Conservation (phyloP, 257 asterid genomes). For the Ilex asprella region DNA sequence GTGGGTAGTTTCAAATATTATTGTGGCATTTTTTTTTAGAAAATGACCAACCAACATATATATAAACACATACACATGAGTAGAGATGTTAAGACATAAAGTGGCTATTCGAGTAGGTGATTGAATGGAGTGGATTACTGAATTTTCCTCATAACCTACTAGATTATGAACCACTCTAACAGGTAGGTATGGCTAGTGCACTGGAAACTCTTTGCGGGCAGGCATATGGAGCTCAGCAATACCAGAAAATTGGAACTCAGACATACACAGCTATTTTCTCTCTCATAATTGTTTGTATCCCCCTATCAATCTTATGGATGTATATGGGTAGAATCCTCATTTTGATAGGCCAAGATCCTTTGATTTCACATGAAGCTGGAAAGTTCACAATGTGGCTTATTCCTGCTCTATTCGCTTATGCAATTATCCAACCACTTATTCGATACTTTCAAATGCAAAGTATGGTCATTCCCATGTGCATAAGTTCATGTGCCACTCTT, state of each 20-base stretch:
- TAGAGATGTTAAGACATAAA: too few species aligned
- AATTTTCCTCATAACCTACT: too few species aligned
- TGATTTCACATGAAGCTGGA: neutral
- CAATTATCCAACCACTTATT: neutral
- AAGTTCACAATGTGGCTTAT: neutral
- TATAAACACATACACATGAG: too few species aligned
- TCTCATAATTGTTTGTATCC: slow-evolving; percentile 1
- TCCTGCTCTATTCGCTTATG: slow-evolving; percentile 1
- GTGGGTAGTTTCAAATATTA: too few species aligned
- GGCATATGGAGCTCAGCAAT: neutral
- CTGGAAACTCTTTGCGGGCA: neutral
- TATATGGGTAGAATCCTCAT: neutral
- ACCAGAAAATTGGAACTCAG: neutral
- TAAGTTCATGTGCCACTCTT: neutral
- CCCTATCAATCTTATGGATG: neutral
- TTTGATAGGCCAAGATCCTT: neutral
- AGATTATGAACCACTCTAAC: neutral
- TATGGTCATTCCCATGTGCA: neutral
- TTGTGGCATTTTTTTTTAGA: too few species aligned
- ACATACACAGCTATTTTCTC: slow-evolving; percentile 1
- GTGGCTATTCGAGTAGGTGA: too few species aligned
- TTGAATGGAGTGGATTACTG: too few species aligned
- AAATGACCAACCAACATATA: too few species aligned
- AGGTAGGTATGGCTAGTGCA: neutral
- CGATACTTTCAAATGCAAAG: neutral